phyloP scores from a whole-genome alignment of 2,329 filamentous ascomycete genomes.

The Botryosphaeria dothidea region DNA sequence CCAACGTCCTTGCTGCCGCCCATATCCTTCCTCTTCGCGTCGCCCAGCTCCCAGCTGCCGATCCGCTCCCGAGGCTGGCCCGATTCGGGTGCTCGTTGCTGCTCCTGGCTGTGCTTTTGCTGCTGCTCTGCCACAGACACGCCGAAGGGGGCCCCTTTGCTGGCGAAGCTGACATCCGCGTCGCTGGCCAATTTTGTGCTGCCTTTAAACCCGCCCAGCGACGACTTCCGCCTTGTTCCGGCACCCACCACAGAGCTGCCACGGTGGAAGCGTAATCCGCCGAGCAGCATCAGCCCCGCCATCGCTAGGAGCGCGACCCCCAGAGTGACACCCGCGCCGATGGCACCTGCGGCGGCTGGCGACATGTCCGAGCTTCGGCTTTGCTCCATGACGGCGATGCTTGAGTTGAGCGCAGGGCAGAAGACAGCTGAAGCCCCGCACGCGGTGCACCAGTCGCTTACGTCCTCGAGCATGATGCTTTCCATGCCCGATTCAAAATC shows the following conservation, averaged over 20 bases:
- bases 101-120: slow-evolving; percentile 32
- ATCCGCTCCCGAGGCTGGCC: slow-evolving; percentile 52
- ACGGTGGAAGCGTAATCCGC: slow-evolving; percentile 48
- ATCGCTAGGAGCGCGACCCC: slow-evolving; percentile 45
- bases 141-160: slow-evolving; percentile 3
- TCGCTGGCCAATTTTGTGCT: slow-evolving; percentile 56
- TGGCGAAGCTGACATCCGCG: slow-evolving; percentile 48
- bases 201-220: slow-evolving; percentile 59
- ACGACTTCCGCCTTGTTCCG: slow-evolving; percentile 33
- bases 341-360: slow-evolving; percentile 55
- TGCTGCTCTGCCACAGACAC: slow-evolving; percentile 27
- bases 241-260: slow-evolving; percentile 21
- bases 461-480: slow-evolving; percentile 44
- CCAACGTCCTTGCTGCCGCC: slow-evolving; percentile 23
- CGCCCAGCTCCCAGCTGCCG: slow-evolving; percentile 59
- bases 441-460: slow-evolving; percentile 53
- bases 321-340: slow-evolving; percentile 57
- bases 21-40: slow-evolving; percentile 21
- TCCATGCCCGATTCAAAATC: slow-evolving; percentile 52
- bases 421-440: slow-evolving; percentile 53
- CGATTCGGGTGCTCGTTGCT: slow-evolving; percentile 31
- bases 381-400: background rate
- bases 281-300: slow-evolving; percentile 44
- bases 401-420: slow-evolving; percentile 41
- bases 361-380: slow-evolving; percentile 20